A percentile compares a stretch with the other conserved stretches of the same genome.
phyloP scores from a whole-genome alignment of 495 filamentous ascomycete genomes.

The Saxispiralis lemnorum region DNA sequence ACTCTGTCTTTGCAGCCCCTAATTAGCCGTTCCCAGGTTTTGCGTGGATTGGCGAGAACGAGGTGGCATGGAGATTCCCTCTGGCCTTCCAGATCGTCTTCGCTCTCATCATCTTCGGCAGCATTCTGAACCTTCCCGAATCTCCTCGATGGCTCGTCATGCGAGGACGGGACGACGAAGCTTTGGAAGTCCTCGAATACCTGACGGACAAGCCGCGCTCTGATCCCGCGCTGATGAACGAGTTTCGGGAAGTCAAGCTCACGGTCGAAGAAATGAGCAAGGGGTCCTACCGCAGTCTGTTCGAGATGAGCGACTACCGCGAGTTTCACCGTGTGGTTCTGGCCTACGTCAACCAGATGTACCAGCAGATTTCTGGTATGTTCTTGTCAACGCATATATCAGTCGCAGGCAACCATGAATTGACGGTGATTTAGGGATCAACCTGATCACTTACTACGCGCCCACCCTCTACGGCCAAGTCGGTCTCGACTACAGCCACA shows the following conservation, averaged over 20 bases:
- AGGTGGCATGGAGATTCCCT: slow-evolving; percentile 8
- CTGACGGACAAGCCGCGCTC: slow-evolving; percentile 5
- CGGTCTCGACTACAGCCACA: slow-evolving; percentile 5
- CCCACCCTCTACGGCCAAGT: slow-evolving; percentile 20
- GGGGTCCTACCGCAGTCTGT: slow-evolving; percentile 11
- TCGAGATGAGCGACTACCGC: slow-evolving; percentile 10
- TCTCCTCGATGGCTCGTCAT: slow-evolving; percentile 7
- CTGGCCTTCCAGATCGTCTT: slow-evolving; percentile 6
- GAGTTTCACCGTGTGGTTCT: slow-evolving; percentile 19
- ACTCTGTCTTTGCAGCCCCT: slow-evolving; percentile 27
- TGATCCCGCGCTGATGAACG: slow-evolving; percentile 3
- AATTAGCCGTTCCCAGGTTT: slow-evolving; percentile 13
- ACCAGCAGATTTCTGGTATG: slow-evolving; percentile 1
- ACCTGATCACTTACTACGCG: slow-evolving; percentile 15
- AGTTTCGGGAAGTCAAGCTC: slow-evolving; percentile 6
- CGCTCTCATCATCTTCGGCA: slow-evolving; percentile 8
- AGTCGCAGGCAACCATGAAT: background rate
- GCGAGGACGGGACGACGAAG: slow-evolving; percentile 8
- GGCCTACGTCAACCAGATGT: slow-evolving; percentile 18
- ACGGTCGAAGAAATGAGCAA: slow-evolving; percentile 8
- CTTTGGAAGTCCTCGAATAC: slow-evolving; percentile 7
- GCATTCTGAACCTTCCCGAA: slow-evolving; percentile 8
- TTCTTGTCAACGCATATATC: no score
- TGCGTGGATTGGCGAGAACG: slow-evolving; percentile 23
- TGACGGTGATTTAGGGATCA: slow-evolving; percentile 11